phyloP scores from a whole-genome alignment of 345 rosid genomes.

The rapeseed (Brassica napus) region DNA sequence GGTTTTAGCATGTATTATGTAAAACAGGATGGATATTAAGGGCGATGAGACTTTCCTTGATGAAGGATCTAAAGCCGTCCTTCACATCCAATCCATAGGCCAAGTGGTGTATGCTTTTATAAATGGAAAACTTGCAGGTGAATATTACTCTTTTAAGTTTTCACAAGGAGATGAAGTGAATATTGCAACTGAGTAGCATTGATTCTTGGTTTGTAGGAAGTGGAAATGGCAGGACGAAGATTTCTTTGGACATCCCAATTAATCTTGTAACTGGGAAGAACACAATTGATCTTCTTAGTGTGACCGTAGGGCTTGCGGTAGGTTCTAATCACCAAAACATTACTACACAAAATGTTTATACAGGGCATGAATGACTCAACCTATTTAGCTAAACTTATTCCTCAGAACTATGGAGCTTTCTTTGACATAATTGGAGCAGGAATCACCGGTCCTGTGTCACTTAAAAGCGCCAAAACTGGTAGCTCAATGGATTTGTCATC shows the following conservation, averaged over 20 bases:
- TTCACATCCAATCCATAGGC: constrained; percentile 85
- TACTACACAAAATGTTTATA: constrained; percentile 2
- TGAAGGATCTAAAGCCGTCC: constrained; percentile 68
- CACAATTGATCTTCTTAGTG: constrained; percentile 77
- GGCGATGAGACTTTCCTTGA: constrained; percentile 59
- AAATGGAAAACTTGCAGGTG: constrained; percentile 66
- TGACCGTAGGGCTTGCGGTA: constrained; percentile 96
- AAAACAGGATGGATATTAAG: constrained; percentile 50
- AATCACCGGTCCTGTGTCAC: constrained; percentile 81
- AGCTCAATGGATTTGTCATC: constrained; percentile 61
- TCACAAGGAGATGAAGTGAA: not conserved
- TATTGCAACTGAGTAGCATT: not conserved
- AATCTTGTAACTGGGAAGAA: constrained; percentile 68
- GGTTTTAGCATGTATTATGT: constrained; percentile 12
- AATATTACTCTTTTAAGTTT: constrained; percentile 24
- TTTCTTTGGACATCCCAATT: constrained; percentile 66
- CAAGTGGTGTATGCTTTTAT: constrained; percentile 80
- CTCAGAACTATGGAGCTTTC: constrained; percentile 91
- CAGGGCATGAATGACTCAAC: constrained; percentile 1
- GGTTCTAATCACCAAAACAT: constrained; percentile 9
- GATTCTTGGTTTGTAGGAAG: constrained; percentile 56
- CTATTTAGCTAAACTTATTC: not conserved
- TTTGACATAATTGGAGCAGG: constrained; percentile 80
- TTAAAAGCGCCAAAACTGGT: constrained; percentile 59
- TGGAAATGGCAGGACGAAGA: constrained; percentile 53